These are phyloP conservation scores for Vigna radiata DNA, from an alignment of 306 rosid genomes.

Conservation along the genomic window DNA sequence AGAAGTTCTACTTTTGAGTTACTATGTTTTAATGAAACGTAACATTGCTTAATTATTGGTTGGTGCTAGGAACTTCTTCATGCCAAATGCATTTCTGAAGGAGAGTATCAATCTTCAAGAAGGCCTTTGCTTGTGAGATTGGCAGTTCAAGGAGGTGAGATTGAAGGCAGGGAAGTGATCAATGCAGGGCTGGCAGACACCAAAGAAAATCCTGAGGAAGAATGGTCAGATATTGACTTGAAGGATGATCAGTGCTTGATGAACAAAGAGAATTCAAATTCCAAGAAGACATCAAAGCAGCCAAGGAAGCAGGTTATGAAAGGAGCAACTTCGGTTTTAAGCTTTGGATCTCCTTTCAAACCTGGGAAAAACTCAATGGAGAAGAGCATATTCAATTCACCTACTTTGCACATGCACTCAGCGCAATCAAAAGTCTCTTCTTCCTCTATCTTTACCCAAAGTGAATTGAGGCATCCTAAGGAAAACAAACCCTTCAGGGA, in stretches of 20 bases:
- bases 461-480: constrained; percentile 41
- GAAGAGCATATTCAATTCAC: constrained; percentile 70
- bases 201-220: constrained; percentile 62
- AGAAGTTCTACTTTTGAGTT: not conserved
- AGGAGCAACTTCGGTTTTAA: constrained; percentile 72
- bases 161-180: constrained; percentile 64
- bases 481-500: constrained; percentile 27
- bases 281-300: constrained; percentile 57
- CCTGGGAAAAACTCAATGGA: constrained; percentile 58
- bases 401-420: constrained; percentile 36
- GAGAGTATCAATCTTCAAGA: constrained; percentile 77
- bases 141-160: constrained; percentile 73
- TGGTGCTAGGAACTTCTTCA: constrained; percentile 67
- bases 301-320: constrained; percentile 59
- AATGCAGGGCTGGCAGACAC: constrained; percentile 46
- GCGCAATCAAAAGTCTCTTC: constrained; percentile 26
- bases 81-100: constrained; percentile 81
- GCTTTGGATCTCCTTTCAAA: constrained; percentile 61
- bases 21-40: not conserved
- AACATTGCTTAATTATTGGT: not conserved
- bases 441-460: constrained; percentile 6
- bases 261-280: constrained; percentile 62
- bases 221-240: constrained; percentile 87
- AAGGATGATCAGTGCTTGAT: constrained; percentile 64
- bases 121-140: constrained; percentile 81